phyloP scores from a whole-genome alignment of 2,329 filamentous ascomycete species.

The Parascedosporium putredinis region DNA sequence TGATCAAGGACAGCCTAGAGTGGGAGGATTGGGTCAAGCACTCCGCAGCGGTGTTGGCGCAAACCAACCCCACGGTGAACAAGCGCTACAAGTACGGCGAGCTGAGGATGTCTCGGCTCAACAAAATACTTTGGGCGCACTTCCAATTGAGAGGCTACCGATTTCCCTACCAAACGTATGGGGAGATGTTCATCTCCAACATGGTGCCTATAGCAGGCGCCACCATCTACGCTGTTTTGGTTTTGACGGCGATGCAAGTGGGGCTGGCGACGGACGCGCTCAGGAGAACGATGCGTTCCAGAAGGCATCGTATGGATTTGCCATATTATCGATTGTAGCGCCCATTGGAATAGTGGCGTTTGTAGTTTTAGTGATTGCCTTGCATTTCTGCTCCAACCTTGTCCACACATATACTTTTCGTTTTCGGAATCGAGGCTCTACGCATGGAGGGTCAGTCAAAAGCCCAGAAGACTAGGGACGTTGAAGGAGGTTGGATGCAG shows the following conservation, averaged over 20 bases:
- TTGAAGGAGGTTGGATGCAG: too few relatives aligned
- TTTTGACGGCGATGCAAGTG: conserved; percentile 40
- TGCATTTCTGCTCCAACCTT: too few relatives aligned
- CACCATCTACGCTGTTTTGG: conserved; percentile 31
- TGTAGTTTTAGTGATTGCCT: too few relatives aligned
- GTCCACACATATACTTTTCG: too few relatives aligned
- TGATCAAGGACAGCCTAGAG: conserved; percentile 23
- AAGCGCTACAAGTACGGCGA: conserved; percentile 30
- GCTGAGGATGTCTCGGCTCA: conserved; percentile 27
- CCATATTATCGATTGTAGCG: conserved; percentile 37
- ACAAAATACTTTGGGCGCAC: conserved; percentile 26
- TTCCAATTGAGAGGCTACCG: conserved; percentile 17
- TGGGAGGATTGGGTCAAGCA: conserved; percentile 27
- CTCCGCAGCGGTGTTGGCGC: too few relatives aligned
- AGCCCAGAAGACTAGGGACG: too few relatives aligned
- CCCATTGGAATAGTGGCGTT: too few relatives aligned
- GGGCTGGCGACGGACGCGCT: conserved; percentile 27
- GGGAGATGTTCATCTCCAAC: conserved; percentile 30
- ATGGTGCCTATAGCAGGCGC: conserved; percentile 28
- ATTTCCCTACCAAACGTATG: conserved; percentile 22
- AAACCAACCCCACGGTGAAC: conserved; percentile 22
- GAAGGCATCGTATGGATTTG: conserved; percentile 33
- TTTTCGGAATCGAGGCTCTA: too few relatives aligned
- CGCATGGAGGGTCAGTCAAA: too few relatives aligned
- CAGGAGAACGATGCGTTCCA: conserved; percentile 27